Base-by-base conservation (phyloP, 164 flowering plant genomes). In the Liquidambar formosana region DNA sequence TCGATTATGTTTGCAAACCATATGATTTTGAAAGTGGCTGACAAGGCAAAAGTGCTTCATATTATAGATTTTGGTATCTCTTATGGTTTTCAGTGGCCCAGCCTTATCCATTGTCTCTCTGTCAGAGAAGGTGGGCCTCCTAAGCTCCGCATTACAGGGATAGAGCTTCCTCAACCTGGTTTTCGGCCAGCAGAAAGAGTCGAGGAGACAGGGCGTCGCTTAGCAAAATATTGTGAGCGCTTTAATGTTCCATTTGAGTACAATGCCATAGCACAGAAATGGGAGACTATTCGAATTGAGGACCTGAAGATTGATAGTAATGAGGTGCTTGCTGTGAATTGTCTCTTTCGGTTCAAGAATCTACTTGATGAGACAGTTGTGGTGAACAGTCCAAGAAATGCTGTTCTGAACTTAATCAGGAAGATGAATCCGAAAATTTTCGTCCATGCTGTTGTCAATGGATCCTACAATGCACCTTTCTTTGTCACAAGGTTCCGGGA, bases 91-190 rank as follows among this genome's bases (percentile, higher is more conserved):
- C 86, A 82, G 43, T 80, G 83, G 86, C 82, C 84, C 12, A 46
- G 53, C 11, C 65, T 86, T 33, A 85, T 87, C 58, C 75, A 79
- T 8, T 76, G 65, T 27, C 73, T 87, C 9, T 74, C 87, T 0
- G 25, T 4, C 12, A 72, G 77, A 71, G 45, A 77, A 4, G 85
- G 84, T 1, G 91, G 89, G 16, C 86, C 89, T 48, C 85, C 88
- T 5, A 74, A 73, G 75, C 79, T 88, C 22, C 80, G 83, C 0
- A 81, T 88, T 10, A 88, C 89, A 0, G 92, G 92, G 13, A 88
- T 88, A 43, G 92, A 88, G 54, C 76, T 81, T 74, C 92, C 92
- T 15, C 87, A 77, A 62, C 73, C 77, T 22, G 92, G 92, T 8
- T 83, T 85, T 52, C 77, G 84, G 25, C 92, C 92, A 22, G 77